Conservation (phyloP, 129 eudicot genomes). For the Flaveria bidentis region DNA sequence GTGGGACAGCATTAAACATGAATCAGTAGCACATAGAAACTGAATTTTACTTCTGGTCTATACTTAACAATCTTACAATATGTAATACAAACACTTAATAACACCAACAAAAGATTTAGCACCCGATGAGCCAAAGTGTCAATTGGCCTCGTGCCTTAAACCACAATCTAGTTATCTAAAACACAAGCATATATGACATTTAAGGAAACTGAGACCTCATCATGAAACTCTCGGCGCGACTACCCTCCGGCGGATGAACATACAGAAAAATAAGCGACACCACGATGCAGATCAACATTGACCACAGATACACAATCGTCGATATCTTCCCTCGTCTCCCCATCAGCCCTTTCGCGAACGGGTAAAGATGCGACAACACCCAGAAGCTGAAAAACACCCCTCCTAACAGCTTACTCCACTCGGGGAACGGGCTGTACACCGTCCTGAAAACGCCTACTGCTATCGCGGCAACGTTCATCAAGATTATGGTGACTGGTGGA, state of each 20-base stretch:
- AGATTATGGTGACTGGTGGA: constrained; percentile 53
- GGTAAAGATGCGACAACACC: constrained; percentile 66
- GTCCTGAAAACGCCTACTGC: constrained; percentile 61
- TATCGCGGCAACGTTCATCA: constrained; percentile 50
- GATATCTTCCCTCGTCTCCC: constrained; percentile 64
- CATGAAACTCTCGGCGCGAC: constrained; percentile 13
- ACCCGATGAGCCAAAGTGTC: constrained; percentile 5
- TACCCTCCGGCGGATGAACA: constrained; percentile 16
- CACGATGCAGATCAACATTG: constrained; percentile 34
- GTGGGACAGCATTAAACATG: neutral
- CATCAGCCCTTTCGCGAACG: constrained; percentile 67
- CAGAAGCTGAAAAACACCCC: constrained; percentile 69
- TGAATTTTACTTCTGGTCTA: too few species aligned
- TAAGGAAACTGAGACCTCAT: constrained; percentile 17
- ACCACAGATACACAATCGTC: constrained; percentile 54
- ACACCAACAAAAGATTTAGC: neutral
- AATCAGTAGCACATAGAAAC: too few species aligned
- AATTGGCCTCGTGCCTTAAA: neutral
- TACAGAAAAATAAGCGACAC: constrained; percentile 17
- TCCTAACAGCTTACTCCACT: constrained; percentile 68
- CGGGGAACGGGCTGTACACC: constrained; percentile 53
- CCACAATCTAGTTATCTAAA: too few species aligned
- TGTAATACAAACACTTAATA: neutral
- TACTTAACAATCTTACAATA: constrained; percentile 17
- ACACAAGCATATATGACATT: neutral